phyloP scores from a whole-genome alignment of 2,329 filamentous ascomycete species.

The Alternaria triticimaculans region DNA sequence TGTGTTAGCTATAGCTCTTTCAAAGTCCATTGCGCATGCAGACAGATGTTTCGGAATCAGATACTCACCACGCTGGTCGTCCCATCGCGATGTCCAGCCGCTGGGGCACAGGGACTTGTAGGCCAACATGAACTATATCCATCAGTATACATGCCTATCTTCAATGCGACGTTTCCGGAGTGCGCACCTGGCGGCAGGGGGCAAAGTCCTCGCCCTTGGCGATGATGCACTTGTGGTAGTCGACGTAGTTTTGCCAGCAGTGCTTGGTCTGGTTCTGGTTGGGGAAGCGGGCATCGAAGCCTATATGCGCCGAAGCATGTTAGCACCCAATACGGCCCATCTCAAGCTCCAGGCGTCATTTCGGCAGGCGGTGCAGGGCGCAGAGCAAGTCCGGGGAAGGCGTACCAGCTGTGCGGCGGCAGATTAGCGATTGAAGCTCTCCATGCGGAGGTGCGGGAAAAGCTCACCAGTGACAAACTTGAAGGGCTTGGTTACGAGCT shows the following conservation, averaged over 20 bases:
- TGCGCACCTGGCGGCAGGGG: constrained; percentile 87
- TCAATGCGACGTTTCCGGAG: neutral
- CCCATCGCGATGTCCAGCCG: constrained; percentile 92
- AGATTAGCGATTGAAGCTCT: constrained; percentile 38
- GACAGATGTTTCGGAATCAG: too few relatives aligned
- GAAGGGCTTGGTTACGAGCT: constrained; percentile 97
- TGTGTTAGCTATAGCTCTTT: constrained; percentile 7
- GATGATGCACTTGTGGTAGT: constrained; percentile 99
- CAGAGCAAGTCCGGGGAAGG: constrained; percentile 20
- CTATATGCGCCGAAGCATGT: constrained; percentile 57
- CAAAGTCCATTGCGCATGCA: neutral
- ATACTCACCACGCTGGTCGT: constrained; percentile 80
- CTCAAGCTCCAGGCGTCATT: neutral
- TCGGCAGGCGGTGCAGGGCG: constrained; percentile 9
- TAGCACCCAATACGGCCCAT: constrained; percentile 19
- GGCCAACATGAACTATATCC: constrained; percentile 84
- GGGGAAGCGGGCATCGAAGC: constrained; percentile 98
- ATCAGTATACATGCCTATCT: constrained; percentile 15
- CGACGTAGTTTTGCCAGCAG: constrained; percentile 99
- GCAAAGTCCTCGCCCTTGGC: constrained; percentile 99
- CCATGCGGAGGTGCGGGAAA: constrained; percentile 17
- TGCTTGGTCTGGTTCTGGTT: constrained; percentile 99
- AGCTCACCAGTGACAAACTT: constrained; percentile 98
- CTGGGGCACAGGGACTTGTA: constrained; percentile 98
- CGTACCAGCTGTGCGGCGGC: constrained; percentile 49